phyloP scores from a whole-genome alignment of 1,284 basidiomycete species.

The Pseudozyma sp. region DNA sequence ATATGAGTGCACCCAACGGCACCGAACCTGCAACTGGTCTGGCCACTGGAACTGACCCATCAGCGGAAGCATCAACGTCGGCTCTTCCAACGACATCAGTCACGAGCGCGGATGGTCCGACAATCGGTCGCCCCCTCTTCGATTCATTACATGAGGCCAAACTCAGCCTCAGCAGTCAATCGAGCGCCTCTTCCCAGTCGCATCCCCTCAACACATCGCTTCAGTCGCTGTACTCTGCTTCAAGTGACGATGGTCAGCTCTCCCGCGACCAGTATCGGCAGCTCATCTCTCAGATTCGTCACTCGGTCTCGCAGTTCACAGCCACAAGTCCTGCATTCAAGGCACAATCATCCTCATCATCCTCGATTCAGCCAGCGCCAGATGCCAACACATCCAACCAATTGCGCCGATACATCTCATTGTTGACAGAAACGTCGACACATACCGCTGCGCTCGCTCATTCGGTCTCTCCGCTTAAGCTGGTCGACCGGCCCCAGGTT shows the following conservation, averaged over 20 bases:
- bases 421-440: conserved; percentile 42
- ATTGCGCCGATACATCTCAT: conserved; percentile 40
- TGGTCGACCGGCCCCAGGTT: conserved; percentile 7
- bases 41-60: background rate
- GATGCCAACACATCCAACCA: conserved; percentile 24
- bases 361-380: conserved; percentile 6
- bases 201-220: conserved; percentile 38
- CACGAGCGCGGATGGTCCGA: conserved; percentile 15
- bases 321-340: conserved; percentile 30
- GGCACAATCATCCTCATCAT: conserved; percentile 5
- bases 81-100: conserved; percentile 12
- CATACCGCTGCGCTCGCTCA: conserved; percentile 44
- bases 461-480: conserved; percentile 37
- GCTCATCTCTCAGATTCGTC: conserved; percentile 43
- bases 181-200: conserved; percentile 13
- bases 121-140: conserved; percentile 11
- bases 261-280: conserved; percentile 46
- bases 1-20: conserved; percentile 17
- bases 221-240: conserved; percentile 34
- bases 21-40: background rate
- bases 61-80: conserved; percentile 21
- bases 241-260: conserved; percentile 14
- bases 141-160: conserved; percentile 25
- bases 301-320: conserved; percentile 42
- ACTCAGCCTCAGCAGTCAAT: conserved; percentile 13